These are phyloP conservation scores for Wickerhamiella kazuoi DNA, from an alignment of 805 yeast species.

Conservation along the genomic window DNA sequence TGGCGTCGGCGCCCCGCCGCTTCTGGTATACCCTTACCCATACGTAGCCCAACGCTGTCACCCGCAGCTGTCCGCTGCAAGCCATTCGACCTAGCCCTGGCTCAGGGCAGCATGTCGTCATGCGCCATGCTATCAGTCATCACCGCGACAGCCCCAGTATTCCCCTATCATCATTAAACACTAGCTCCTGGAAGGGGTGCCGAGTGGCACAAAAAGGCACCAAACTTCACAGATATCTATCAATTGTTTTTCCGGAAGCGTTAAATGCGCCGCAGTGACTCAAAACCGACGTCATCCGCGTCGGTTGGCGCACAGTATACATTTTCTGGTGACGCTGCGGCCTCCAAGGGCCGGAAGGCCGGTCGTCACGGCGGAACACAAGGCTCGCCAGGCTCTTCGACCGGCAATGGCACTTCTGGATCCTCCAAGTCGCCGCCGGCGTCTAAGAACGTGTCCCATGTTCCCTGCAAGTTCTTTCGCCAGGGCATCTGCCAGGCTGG, in stretches of 20 bases:
- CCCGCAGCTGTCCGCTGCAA: background rate
- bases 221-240: too few species aligned
- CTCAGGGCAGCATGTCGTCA: too few species aligned
- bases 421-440: background rate
- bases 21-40: too few species aligned
- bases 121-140: background rate
- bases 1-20: too few species aligned
- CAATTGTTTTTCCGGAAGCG: background rate
- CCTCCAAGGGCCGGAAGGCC: background rate
- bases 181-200: too few species aligned
- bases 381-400: background rate
- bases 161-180: too few species aligned
- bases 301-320: background rate
- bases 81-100: background rate
- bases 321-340: background rate
- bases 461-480: constrained; percentile 83
- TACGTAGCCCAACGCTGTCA: too few species aligned
- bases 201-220: too few species aligned
- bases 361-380: background rate
- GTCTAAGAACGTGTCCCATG: constrained; percentile 58
- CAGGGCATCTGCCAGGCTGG: constrained; percentile 97
- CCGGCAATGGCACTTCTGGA: background rate
- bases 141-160: too few species aligned
- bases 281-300: background rate
- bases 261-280: background rate